Evolutionary conservation across 345 rosid species (phyloP).

Genomic region (Excoecaria cochinchinensis): DNA sequence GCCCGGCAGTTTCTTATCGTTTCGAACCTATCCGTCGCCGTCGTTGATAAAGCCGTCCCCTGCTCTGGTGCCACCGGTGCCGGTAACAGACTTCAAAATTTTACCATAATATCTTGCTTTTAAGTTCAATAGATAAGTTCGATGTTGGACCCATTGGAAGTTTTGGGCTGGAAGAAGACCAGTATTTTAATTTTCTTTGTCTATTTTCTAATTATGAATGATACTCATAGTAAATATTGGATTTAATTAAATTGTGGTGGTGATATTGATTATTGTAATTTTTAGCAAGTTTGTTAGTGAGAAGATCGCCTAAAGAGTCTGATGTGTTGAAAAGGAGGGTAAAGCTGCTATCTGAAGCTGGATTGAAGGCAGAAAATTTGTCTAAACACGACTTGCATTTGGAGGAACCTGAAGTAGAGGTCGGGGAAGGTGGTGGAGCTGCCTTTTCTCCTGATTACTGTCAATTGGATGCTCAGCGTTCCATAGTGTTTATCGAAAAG

Average conservation of each 20-base stretch:
- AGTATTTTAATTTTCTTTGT: conserved; percentile 34
- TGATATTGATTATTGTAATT: conserved; percentile 7
- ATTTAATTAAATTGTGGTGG: neutral
- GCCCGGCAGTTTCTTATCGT: conserved; percentile 70
- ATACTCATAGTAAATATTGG: neutral
- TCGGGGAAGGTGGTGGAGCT: conserved; percentile 63
- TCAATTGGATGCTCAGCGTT: conserved; percentile 74
- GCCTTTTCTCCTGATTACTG: conserved; percentile 75
- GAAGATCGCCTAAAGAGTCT: conserved; percentile 56
- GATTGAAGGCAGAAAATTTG: conserved; percentile 63
- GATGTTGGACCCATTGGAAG: conserved; percentile 55
- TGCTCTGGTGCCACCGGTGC: conserved; percentile 99
- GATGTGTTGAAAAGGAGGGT: conserved; percentile 54
- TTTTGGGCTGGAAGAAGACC: conserved; percentile 80
- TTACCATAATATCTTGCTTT: neutral
- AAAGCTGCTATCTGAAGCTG: conserved; percentile 60
- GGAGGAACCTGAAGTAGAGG: conserved; percentile 59
- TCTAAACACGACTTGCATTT: conserved; percentile 49
- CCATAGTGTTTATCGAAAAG: conserved; percentile 72
- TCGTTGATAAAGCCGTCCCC: conserved; percentile 78
- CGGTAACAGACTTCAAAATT: conserved; percentile 39
- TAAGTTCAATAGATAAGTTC: neutral
- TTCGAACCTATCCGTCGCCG: conserved; percentile 83
- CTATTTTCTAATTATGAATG: neutral
- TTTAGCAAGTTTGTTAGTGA: conserved; percentile 80